Base-by-base conservation (phyloP, 2,329 filamentous ascomycete genomes). In the Xylogone sp. region DNA sequence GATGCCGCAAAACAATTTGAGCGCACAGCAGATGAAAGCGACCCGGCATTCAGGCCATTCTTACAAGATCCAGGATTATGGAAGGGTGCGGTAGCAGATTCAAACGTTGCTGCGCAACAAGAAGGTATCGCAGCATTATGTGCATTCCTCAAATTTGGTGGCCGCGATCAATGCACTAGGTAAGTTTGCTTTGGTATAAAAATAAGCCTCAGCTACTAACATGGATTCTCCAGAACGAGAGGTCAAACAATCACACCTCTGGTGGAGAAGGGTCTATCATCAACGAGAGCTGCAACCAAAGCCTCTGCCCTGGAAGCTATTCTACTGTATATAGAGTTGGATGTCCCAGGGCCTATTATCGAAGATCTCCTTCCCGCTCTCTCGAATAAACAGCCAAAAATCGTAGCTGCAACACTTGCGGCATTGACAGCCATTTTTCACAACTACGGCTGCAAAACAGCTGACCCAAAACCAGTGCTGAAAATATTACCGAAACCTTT, bases 31-130 rank as follows among this genome's bases (percentile, higher is more conserved):
- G 87, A 92, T 71, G 93, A 97, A 68, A 81, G 84, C 61, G 88
- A 95, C 67, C 85, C 91, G 12, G 86, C 86, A 31, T 97, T 99
- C 63, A 81, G 84, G 61, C 90, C 93, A 1, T 99, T 97, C 65
- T 72, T 94, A 55, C 84, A 88, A 66, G 94, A 99, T 60, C 78
- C 91, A 1, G 75, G 84, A 56, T 69, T 99, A 54, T 97, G 91
- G 93, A 97, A 97, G 69, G 86, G 84, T 31, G 94, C 92, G 1
- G 93, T 94, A 6, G 84, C 86, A 62, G 94, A 99, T 71, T 94
- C 92, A 50, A 99, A 99, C 64, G 94, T 99, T 53, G 94, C 93
- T 18, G 94, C 95, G 29, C 94, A 99, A 69, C 87, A 95, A 71
- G 95, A 99, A 62, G 94, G 89, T 55, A 82, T 99, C 45, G 84